phyloP scores from a whole-genome alignment of 345 rosid genomes.

The Citrus maxima region DNA sequence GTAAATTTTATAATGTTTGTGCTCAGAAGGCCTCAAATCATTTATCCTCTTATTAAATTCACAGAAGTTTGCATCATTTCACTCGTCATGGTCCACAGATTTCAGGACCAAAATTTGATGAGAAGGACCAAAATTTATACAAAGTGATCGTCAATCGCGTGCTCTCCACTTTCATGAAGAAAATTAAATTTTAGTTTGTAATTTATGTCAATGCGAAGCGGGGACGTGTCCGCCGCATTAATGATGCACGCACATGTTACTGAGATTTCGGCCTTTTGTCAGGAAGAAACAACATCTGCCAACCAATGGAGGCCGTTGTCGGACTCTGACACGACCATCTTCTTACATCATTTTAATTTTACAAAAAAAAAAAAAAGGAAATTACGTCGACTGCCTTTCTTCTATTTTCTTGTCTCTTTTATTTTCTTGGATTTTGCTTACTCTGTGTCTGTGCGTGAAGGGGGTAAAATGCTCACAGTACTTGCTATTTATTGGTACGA shows the following conservation, averaged over 20 bases:
- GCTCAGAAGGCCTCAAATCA: too few species aligned
- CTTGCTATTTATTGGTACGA: too few species aligned
- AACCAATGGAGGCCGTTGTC: constrained; percentile 25
- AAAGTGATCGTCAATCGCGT: background rate
- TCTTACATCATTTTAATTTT: too few species aligned
- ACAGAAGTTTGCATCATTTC: constrained; percentile 26
- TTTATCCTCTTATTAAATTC: background rate
- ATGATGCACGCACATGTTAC: background rate
- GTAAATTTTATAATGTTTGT: background rate
- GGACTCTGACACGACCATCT: constrained; percentile 16
- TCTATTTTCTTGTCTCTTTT: too few species aligned
- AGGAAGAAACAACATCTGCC: background rate
- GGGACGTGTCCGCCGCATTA: constrained; percentile 8
- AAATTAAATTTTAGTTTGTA: background rate
- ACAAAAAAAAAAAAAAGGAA: too few species aligned
- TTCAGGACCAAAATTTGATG: constrained; percentile 12
- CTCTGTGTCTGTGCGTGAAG: too few species aligned
- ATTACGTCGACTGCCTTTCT: background rate
- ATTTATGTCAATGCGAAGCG: background rate
- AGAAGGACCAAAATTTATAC: background rate
- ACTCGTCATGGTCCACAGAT: constrained; percentile 30
- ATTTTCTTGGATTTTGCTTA: too few species aligned
- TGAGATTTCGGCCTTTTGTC: background rate
- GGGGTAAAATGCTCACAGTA: too few species aligned
- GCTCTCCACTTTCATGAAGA: constrained; percentile 7